These are phyloP conservation scores for Aspergillus sp. DNA, from an alignment of 2,329 filamentous ascomycete species.

Conservation along the genomic window DNA sequence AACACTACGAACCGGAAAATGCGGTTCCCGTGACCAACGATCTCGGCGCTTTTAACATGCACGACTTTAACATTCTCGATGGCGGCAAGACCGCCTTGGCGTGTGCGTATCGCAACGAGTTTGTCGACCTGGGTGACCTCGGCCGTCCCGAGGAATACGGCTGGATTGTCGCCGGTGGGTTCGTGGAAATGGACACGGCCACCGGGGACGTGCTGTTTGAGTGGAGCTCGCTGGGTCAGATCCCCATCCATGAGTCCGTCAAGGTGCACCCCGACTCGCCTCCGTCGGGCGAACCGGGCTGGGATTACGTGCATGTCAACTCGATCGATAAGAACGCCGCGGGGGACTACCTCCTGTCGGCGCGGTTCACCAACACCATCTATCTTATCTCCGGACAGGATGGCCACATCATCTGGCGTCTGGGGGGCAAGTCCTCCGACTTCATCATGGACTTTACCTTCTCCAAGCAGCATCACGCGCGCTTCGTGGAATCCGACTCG, in stretches of 20 bases:
- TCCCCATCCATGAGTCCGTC: constrained; percentile 34
- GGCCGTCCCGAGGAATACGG: constrained; percentile 31
- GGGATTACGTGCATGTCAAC: constrained; percentile 42
- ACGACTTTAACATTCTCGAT: constrained; percentile 41
- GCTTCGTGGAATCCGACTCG: constrained; percentile 29
- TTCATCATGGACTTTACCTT: constrained; percentile 36
- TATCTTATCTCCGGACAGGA: constrained; percentile 40
- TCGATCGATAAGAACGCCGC: constrained; percentile 39
- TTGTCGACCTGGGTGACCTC: constrained; percentile 27
- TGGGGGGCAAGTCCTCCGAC: constrained; percentile 34
- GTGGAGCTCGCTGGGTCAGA: constrained; percentile 36
- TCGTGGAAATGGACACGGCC: constrained; percentile 37
- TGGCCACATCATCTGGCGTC: constrained; percentile 39
- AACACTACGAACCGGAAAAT: constrained; percentile 44
- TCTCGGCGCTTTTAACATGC: constrained; percentile 37
- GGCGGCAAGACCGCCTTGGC: constrained; percentile 35
- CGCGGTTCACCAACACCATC: constrained; percentile 38
- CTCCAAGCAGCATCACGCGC: constrained; percentile 39
- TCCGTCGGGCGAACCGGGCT: constrained; percentile 20
- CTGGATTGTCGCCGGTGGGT: constrained; percentile 34
- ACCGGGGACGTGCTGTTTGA: constrained; percentile 35
- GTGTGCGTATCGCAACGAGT: constrained; percentile 23
- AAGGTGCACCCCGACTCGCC: constrained; percentile 11
- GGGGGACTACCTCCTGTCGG: constrained; percentile 42
- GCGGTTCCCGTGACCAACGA: constrained; percentile 31